Evolutionary conservation across 495 filamentous ascomycete genomes (phyloP).

Genomic region (Penicillium arizonense): DNA sequence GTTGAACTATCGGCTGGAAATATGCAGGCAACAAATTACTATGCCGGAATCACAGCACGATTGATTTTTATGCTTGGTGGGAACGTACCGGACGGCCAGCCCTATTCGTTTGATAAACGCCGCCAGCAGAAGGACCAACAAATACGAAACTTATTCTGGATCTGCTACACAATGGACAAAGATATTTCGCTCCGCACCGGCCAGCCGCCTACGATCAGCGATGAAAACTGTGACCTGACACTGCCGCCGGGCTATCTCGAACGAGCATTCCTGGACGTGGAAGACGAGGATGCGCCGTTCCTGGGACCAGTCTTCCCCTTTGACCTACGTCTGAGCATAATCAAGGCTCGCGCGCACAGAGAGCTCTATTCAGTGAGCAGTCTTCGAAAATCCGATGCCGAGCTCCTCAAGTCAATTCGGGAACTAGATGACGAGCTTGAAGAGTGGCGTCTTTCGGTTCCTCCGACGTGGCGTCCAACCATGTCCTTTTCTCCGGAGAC

Average conservation of each 20-base stretch:
- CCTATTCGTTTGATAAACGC: not conserved
- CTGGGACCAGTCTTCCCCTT: slow-evolving; percentile 43
- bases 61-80: slow-evolving; percentile 49
- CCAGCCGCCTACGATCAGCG: slow-evolving; percentile 48
- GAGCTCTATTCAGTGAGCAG: slow-evolving; percentile 47
- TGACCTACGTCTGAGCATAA: slow-evolving; percentile 48
- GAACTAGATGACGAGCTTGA: slow-evolving; percentile 54
- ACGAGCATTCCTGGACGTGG: slow-evolving; percentile 27
- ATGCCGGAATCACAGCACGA: slow-evolving; percentile 39
- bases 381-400: slow-evolving; percentile 49
- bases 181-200: slow-evolving; percentile 50
- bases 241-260: slow-evolving; percentile 46
- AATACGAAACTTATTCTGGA: slow-evolving; percentile 52
- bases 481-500: slow-evolving; percentile 39
- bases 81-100: slow-evolving; percentile 20
- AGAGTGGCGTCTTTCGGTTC: slow-evolving; percentile 47
- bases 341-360: slow-evolving; percentile 49
- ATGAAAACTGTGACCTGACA: slow-evolving; percentile 55
- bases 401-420: slow-evolving; percentile 50
- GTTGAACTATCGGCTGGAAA: slow-evolving; percentile 46
- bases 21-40: slow-evolving; percentile 42
- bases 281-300: slow-evolving; percentile 14
- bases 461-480: slow-evolving; percentile 39
- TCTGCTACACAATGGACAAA: slow-evolving; percentile 52
- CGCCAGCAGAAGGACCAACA: slow-evolving; percentile 25